Conservation (phyloP, 148 eudicot genomes). For the Arctostaphylos glauca region DNA sequence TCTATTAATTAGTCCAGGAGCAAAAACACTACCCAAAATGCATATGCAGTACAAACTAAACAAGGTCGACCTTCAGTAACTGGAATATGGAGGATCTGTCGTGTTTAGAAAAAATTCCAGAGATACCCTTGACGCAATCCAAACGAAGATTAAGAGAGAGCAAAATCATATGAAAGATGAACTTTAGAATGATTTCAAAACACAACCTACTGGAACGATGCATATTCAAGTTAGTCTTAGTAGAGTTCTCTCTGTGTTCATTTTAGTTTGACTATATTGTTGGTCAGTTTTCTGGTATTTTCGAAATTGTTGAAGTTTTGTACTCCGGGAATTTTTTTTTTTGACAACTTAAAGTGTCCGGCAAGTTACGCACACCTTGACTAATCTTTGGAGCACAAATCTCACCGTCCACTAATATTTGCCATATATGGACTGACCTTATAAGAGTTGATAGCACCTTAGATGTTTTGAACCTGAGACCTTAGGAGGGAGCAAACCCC, state of each 20-base stretch:
- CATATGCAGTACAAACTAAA: no score
- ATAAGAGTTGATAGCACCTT: no score
- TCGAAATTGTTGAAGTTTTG: not conserved
- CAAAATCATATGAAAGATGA: no score
- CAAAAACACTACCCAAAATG: not conserved
- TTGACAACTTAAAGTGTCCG: no score
- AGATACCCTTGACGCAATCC: not conserved
- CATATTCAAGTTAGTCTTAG: not conserved
- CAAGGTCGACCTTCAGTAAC: not conserved
- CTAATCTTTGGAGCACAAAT: no score
- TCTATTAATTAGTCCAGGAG: not conserved
- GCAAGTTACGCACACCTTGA: no score
- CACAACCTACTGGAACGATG: not conserved
- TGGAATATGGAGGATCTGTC: not conserved
- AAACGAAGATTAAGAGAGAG: not conserved
- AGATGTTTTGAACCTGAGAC: no score
- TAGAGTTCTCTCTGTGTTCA: no score
- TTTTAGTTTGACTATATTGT: not conserved
- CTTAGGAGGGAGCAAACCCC: no score
- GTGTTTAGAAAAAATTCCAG: not conserved
- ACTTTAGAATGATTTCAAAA: no score
- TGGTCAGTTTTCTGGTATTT: not conserved
- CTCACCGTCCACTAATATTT: no score
- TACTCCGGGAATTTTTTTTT: not conserved
- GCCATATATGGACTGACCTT: no score